Base-by-base conservation (phyloP, 495 filamentous ascomycete species). In the Copromyces sp. region DNA sequence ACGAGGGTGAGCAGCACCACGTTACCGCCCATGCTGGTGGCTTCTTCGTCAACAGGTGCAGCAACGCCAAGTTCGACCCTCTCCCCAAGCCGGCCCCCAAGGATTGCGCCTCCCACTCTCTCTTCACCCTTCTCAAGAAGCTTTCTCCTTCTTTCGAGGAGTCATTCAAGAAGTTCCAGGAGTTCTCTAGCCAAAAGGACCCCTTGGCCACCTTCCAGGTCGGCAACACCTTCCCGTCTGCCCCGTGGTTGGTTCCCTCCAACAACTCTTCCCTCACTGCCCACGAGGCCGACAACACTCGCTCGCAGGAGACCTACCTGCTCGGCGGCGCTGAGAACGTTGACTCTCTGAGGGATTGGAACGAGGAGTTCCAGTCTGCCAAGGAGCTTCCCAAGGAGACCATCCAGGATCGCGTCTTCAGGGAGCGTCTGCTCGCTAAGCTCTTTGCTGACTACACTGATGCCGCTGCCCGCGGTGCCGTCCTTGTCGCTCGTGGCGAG, bases 291-390 rank as follows among this genome's bases (percentile, higher is more conserved):
- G 96, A 99, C 77, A 87, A 92, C 69, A 92, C 93, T 7, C 90
- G 96, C 45, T 91, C 94, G 20, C 96, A 99, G 82, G 96, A 99
- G 83, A 92, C 90, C 71, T 98, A 92, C 80, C 85, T 99, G 72
- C 88, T 97, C 61, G 87, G 92, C 40, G 96, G 96, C 9, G 90
- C 93, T 35, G 96, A 99, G 75, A 96, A 94, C 75, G 90, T 93
- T 0, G 96, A 99, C 75, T 95, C 95, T 1, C 82, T 99, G 75
- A 88, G 96, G 32, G 96, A 99, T 81, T 99, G 96, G 93, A 99
- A 99, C 78, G 96, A 99, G 81, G 96, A 99, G 78, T 97, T 99
- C 81, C 96, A 98, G 78, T 96, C 94, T 7, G 97, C 95, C 4
- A 89, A 93, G 77, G 96, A 99, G 78, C 87, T 98, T 69, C 94